phyloP scores from a whole-genome alignment of 768 basidiomycete genomes.

The Boletus rubroflammeus region DNA sequence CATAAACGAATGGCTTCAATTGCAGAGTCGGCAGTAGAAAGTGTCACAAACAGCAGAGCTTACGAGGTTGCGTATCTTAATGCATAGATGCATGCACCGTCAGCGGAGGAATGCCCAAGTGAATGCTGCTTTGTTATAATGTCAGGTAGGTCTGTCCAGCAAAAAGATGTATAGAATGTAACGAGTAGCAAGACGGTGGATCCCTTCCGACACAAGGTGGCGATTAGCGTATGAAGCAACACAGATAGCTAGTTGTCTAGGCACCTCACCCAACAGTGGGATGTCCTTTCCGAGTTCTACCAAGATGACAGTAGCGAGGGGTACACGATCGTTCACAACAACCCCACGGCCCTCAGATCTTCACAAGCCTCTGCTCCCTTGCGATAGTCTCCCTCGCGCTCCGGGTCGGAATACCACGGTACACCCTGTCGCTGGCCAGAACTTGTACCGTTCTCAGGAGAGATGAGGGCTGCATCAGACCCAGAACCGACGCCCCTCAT shows the following conservation, averaged over 20 bases:
- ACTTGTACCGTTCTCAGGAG: slow-evolving; percentile 26
- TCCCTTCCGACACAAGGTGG: background rate
- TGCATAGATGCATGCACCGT: slow-evolving; percentile 1
- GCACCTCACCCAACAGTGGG: background rate
- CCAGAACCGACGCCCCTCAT: slow-evolving; percentile 2
- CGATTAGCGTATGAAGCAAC: slow-evolving; percentile 24
- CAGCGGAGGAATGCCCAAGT: background rate
- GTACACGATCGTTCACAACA: slow-evolving; percentile 41
- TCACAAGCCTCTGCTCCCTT: slow-evolving; percentile 56
- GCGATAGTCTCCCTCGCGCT: slow-evolving; percentile 44
- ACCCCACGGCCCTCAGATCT: slow-evolving; percentile 60
- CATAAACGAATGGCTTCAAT: slow-evolving; percentile 1
- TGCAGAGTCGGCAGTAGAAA: slow-evolving; percentile 1
- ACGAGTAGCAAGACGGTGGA: slow-evolving; percentile 5
- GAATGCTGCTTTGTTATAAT: background rate
- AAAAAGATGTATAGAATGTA: slow-evolving; percentile 10
- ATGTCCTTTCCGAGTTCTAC: background rate
- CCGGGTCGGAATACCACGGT: slow-evolving; percentile 38
- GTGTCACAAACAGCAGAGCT: background rate
- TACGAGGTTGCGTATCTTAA: slow-evolving; percentile 1
- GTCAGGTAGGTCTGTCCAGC: background rate
- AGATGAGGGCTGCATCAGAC: slow-evolving; percentile 9
- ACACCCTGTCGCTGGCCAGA: slow-evolving; percentile 30
- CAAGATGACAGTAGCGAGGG: slow-evolving; percentile 1
- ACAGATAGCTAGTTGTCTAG: slow-evolving; percentile 1